Conservation (phyloP, 2,329 filamentous ascomycete species). For the Aspergillus clavatus region DNA sequence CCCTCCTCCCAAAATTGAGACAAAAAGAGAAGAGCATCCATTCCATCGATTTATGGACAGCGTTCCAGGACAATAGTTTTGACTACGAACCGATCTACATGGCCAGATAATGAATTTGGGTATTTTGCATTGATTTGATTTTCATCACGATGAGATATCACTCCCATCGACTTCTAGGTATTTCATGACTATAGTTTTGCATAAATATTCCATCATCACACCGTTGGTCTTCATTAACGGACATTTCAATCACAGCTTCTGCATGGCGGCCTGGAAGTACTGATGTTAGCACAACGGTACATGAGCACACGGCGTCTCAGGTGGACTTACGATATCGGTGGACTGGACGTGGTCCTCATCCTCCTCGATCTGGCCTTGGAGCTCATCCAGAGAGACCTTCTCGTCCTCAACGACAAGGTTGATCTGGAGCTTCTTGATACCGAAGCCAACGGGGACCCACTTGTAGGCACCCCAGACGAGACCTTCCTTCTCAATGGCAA, state of each 20-base stretch:
- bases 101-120: constrained; percentile 10
- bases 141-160: constrained; percentile 29
- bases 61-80: no score
- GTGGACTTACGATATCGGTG: constrained; percentile 64
- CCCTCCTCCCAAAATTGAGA: background rate
- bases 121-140: constrained; percentile 23
- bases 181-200: constrained; percentile 36
- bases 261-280: constrained; percentile 62
- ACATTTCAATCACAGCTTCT: constrained; percentile 68
- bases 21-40: background rate
- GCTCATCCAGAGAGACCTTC: constrained; percentile 81
- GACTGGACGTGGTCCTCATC: constrained; percentile 97
- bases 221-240: constrained; percentile 30
- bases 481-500: constrained; percentile 82
- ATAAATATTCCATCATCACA: constrained; percentile 33
- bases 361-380: constrained; percentile 79
- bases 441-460: constrained; percentile 86
- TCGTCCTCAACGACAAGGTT: constrained; percentile 97
- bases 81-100: no score
- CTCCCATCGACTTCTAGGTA: constrained; percentile 25
- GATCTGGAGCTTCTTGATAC: constrained; percentile 99
- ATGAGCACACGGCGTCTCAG: background rate
- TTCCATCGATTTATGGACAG: no score
- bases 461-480: constrained; percentile 93
- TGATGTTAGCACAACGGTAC: constrained; percentile 14